phyloP scores from a whole-genome alignment of 1,284 basidiomycete genomes.

The Pisolithus thermaeus region DNA sequence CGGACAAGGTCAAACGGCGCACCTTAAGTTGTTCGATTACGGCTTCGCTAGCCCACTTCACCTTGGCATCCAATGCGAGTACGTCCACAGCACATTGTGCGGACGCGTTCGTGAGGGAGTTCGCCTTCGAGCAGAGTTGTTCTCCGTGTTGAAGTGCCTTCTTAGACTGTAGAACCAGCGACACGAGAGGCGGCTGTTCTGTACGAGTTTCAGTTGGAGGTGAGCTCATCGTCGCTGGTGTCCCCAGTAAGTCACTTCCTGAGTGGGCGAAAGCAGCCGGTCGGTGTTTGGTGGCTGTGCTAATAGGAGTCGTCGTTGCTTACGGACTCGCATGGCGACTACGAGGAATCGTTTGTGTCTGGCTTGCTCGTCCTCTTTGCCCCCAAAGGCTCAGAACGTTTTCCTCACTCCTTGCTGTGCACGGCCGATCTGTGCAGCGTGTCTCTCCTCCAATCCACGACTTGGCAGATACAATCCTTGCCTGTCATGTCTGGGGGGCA shows the following conservation, averaged over 20 bases:
- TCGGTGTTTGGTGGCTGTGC: constrained; percentile 8
- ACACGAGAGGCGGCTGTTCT: constrained; percentile 54
- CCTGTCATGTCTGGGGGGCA: constrained; percentile 54
- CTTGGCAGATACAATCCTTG: constrained; percentile 60
- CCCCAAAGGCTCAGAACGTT: constrained; percentile 28
- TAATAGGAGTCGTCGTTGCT: background rate
- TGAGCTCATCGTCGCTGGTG: constrained; percentile 16
- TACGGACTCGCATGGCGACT: no score
- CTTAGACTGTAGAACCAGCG: constrained; percentile 73
- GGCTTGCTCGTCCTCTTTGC: constrained; percentile 58
- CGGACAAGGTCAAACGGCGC: constrained; percentile 5
- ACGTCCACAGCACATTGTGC: constrained; percentile 61
- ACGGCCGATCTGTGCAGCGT: constrained; percentile 53
- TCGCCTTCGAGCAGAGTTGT: constrained; percentile 62
- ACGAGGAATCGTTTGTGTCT: constrained; percentile 41
- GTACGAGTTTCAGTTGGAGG: constrained; percentile 9
- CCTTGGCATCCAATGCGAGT: constrained; percentile 69
- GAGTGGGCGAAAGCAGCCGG: background rate
- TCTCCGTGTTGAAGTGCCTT: constrained; percentile 73
- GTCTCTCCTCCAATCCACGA: constrained; percentile 50
- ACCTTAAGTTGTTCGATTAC: constrained; percentile 73
- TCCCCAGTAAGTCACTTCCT: background rate
- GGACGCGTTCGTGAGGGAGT: constrained; percentile 53
- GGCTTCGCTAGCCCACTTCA: constrained; percentile 67
- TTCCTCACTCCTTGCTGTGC: constrained; percentile 54